Base-by-base conservation (phyloP, 345 rosid species). In the Melaleuca quinquenervia region DNA sequence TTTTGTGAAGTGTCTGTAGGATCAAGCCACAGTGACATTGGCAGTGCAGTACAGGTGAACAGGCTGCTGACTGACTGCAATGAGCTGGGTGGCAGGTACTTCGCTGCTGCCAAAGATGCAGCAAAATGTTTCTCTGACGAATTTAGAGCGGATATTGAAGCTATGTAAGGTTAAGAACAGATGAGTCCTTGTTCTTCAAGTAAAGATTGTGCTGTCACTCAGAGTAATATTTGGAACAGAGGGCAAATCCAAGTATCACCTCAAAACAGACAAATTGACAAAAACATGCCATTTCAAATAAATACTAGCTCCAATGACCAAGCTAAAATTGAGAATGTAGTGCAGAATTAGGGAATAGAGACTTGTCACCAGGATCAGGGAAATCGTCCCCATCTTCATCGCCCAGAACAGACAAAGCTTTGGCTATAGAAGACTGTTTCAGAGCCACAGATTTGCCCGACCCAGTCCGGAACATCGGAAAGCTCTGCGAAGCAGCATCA, bases 391-490 rank as follows among this genome's bases (percentile, higher is more conserved):
- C 87, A n/a, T 58, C 88, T 11, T 87, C 87, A 14, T 84, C 88
- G 1, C 91, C 89, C 20, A 94, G 93, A 90, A 96, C 89, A 82
- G 94, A 87, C 56, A 89, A 52, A 22, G 99, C 98, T 87, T 89
- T 94, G 24, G 90, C 92, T 41, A 93, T 89, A 16, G 97, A 96
- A 89, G 97, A 93, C 78, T 90, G 93, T 84, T 93, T 93, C 84
- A 93, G 36, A 8, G 88, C 88, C 88, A 93, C 94, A 50, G 94
- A 87, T 82, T 92, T 93, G 70, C 98, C 98, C 74, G 82, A 91
- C 86, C 95, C 98, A 8, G 93, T 94, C 26, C 89, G 92, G 87
- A 94, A 95, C 89, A 91, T 87, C 48, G 98, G 93, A 83, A 86
- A 83, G 52, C 84, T 78, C 75, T 29, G 94, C 14, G 44, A 62